These are phyloP conservation scores for Ogataea degrootiae DNA, from an alignment of 805 yeast genomes.

Conservation along the genomic window DNA sequence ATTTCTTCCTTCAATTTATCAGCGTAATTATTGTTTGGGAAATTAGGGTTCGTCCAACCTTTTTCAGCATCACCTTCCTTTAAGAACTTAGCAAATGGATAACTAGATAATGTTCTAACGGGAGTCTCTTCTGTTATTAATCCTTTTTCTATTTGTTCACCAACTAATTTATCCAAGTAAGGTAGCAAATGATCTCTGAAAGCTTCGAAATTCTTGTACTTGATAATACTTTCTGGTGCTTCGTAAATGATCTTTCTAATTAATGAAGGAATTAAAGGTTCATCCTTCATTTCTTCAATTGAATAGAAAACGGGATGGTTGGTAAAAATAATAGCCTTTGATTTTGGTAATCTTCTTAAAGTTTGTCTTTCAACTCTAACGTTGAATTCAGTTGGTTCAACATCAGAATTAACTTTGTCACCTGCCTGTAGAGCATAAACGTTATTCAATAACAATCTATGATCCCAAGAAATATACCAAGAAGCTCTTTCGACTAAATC, in stretches of 20 bases:
- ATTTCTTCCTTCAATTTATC: conserved; percentile 23
- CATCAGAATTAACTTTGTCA: conserved; percentile 41
- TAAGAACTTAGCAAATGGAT: conserved; percentile 59
- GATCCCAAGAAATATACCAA: conserved; percentile 75
- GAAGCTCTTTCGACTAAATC: conserved; percentile 72
- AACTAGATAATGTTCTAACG: conserved; percentile 50
- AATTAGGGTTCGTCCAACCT: conserved; percentile 39
- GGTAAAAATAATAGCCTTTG: conserved; percentile 64
- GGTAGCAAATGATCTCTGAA: conserved; percentile 56
- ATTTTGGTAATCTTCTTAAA: conserved; percentile 58
- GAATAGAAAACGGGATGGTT: conserved; percentile 77
- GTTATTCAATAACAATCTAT: conserved; percentile 50
- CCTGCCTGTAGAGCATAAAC: conserved; percentile 45
- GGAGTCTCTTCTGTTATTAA: conserved; percentile 53
- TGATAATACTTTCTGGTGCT: conserved; percentile 60
- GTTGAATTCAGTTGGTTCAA: conserved; percentile 49
- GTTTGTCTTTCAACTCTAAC: conserved; percentile 75
- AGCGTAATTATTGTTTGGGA: conserved; percentile 19
- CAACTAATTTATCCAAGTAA: conserved; percentile 52
- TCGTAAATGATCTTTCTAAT: conserved; percentile 58
- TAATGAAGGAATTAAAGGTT: conserved; percentile 67
- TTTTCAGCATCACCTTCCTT: conserved; percentile 31
- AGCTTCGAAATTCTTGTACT: conserved; percentile 56
- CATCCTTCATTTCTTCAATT: conserved; percentile 77
- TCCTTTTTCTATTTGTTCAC: conserved; percentile 55